phyloP scores from a whole-genome alignment of 106 monocot species.

The Dendrobium chrysotoxum region DNA sequence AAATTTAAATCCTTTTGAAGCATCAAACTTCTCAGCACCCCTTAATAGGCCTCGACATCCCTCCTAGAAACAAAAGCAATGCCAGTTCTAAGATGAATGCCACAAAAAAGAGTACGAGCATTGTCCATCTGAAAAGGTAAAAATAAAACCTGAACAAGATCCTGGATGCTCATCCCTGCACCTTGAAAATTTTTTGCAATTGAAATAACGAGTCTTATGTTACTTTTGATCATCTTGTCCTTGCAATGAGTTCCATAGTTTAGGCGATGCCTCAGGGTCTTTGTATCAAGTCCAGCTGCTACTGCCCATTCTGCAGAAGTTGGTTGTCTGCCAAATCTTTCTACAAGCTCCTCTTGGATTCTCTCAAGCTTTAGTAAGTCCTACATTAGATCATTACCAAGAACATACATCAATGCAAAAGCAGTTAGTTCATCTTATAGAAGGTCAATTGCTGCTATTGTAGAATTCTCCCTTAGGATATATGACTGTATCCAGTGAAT shows the following conservation, averaged over 20 bases:
- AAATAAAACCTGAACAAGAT: constrained; percentile 88
- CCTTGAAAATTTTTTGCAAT: constrained; percentile 88
- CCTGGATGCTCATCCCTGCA: constrained; percentile 78
- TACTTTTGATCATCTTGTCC: constrained; percentile 92
- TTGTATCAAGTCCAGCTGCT: constrained; percentile 65
- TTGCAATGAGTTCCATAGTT: constrained; percentile 68
- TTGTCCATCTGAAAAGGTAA: not conserved
- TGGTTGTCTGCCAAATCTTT: constrained; percentile 63
- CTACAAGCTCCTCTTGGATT: constrained; percentile 51
- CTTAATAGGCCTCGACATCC: constrained; percentile 83
- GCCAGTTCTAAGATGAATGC: not conserved
- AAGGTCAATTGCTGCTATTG: too few relatives aligned
- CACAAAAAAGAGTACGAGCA: not conserved
- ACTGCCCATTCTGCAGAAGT: constrained; percentile 82
- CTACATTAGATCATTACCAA: constrained; percentile 20
- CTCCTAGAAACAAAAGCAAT: constrained; percentile 45
- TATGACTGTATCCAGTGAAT: too few relatives aligned
- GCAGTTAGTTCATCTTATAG: too few relatives aligned
- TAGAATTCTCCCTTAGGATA: too few relatives aligned
- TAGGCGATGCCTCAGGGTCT: constrained; percentile 52
- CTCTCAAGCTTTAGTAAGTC: constrained; percentile 65
- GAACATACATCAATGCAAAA: not conserved
- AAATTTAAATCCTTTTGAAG: constrained; percentile 96
- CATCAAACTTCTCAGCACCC: constrained; percentile 96
- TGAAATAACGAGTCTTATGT: constrained; percentile 95